A percentile compares a stretch with the other conserved stretches of the same genome.
Evolutionary conservation across 2,329 filamentous ascomycete species (phyloP).

Genomic region (Aspergillus sp.): DNA sequence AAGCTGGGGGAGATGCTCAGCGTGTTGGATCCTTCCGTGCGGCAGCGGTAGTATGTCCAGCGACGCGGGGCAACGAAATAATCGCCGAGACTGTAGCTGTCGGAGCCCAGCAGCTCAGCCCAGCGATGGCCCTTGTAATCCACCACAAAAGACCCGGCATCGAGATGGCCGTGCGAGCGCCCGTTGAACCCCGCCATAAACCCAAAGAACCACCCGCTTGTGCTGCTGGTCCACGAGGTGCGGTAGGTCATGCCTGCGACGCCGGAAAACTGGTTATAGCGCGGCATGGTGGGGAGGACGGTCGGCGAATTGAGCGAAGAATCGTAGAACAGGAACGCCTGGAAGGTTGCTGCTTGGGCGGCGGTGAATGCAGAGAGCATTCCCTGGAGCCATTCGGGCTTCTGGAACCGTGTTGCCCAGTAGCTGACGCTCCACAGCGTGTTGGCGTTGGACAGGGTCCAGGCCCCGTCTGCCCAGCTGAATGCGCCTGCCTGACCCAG

Average conservation of each 20-base stretch:
- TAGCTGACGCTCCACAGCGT: not conserved
- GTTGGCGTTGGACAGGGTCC: not conserved
- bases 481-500: not conserved
- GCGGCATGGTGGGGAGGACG: not conserved
- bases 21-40: not conserved
- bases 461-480: not conserved
- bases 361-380: not conserved
- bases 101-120: not conserved
- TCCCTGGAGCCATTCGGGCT: not conserved
- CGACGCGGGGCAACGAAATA: not conserved
- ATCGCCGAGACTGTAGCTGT: not conserved
- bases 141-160: not conserved
- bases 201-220: not conserved
- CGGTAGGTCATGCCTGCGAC: not conserved
- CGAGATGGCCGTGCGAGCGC: not conserved
- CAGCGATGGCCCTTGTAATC: conserved; percentile 1
- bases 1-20: not conserved
- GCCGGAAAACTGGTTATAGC: not conserved
- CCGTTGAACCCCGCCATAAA: not conserved
- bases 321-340: not conserved
- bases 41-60: conserved; percentile 4
- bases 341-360: not conserved
- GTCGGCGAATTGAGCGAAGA: not conserved
- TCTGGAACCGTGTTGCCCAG: conserved; percentile 1
- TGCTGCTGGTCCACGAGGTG: not conserved